Percentiles rank a stretch among this genome's conserved stretches.
Conservation (phyloP, 192 early-diverging fungal species). For the Entomortierella lignicola region DNA sequence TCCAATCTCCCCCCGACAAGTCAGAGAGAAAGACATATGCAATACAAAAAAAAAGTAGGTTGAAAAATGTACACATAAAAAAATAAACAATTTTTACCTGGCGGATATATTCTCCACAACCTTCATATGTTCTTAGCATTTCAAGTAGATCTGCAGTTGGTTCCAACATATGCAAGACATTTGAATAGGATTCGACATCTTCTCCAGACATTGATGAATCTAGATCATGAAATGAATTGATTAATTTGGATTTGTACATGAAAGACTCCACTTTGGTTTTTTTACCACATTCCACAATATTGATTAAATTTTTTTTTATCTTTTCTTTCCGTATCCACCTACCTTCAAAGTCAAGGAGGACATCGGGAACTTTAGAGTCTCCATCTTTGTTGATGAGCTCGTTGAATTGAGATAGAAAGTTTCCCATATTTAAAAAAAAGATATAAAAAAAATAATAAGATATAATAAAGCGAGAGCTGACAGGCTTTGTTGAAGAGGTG, state of each 20-base stretch:
- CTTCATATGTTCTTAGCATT: conserved; percentile 67
- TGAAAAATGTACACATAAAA: neutral
- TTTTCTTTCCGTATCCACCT: too few relatives aligned
- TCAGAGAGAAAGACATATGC: neutral
- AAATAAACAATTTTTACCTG: conserved; percentile 45
- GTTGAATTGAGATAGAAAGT: conserved; percentile 62
- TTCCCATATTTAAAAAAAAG: conserved; percentile 53
- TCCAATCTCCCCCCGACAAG: too few relatives aligned
- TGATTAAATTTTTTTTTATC: too few relatives aligned
- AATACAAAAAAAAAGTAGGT: neutral
- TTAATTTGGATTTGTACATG: neutral
- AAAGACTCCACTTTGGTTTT: neutral
- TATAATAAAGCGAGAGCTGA: too few relatives aligned
- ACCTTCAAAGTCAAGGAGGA: conserved; percentile 72
- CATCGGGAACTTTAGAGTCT: conserved; percentile 63
- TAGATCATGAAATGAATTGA: conserved; percentile 11
- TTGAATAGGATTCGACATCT: conserved; percentile 70
- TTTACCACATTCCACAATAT: neutral
- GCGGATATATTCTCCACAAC: conserved; percentile 80
- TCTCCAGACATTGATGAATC: conserved; percentile 70
- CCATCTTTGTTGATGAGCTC: conserved; percentile 54
- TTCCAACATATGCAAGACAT: conserved; percentile 65
- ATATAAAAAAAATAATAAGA: too few relatives aligned
- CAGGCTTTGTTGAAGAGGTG: too few relatives aligned
- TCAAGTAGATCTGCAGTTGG: conserved; percentile 66